Base-by-base conservation (phyloP, 202 grass and related monocot genomes). In the Eragrostis tef region DNA sequence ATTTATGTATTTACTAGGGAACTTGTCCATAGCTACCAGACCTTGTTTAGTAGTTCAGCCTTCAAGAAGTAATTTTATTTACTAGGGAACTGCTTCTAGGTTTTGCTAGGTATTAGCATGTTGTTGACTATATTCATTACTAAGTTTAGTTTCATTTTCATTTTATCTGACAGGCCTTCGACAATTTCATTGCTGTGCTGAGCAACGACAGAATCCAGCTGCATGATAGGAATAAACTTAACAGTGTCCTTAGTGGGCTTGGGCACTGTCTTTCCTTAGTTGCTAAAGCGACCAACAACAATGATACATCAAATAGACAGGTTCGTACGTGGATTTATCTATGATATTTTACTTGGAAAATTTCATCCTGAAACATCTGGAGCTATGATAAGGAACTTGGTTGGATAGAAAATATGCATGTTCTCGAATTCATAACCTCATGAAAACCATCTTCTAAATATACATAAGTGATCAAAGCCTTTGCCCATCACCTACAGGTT, bases 201-300 rank as follows among this genome's bases (percentile, higher is more conserved):
- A 93, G 77, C 84, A 94, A 91, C 26, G 82, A 88, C 53, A 91
- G 90, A 69, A 88, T 95, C 19, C 86, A 94, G 83, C 82, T 98
- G 50, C 90, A 93, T 85, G 95, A 98, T 56, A 98, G 91, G 87
- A 95, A 78, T 86, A 94, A 89, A 86, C 88, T 98, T 73, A 95
- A 88, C 59, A 88, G 83, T 88, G 82, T 87, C 88, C 91, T 98
- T 79, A 86, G 87, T 63, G 95, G 90, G 69, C 95, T 98, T 74
- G 77, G 71, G 45, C 92, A 90, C 19, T 98, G 95, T 56, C 85
- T 94, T 83, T 93, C 86, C 51, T 87, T 94, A 77, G 75, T 94
- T 82, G 63, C 87, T 66, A 79, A 83, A 81, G 64, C 51, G 8
- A 80, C 47, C 7, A 68, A 70, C 61, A 88, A 79, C 44, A 57